Base-by-base conservation (phyloP, 78 protist genomes). In the Dictyostelium intermedium region DNA sequence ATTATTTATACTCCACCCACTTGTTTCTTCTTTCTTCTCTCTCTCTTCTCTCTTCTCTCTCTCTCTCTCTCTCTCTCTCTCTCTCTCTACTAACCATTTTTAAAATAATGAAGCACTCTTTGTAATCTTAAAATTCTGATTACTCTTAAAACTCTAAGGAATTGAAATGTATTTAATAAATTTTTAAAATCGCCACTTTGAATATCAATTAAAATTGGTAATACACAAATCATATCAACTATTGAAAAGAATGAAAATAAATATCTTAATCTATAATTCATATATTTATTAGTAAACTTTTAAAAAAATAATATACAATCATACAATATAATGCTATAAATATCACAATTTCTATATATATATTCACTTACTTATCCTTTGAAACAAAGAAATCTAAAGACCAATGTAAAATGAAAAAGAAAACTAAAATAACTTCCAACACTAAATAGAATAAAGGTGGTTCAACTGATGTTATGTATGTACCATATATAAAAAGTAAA, bases 321-420 rank as follows among this genome's bases (percentile, higher is more conserved):
- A n/a, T n/a, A n/a, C n/a, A n/a, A n/a, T n/a, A n/a, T n/a, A n/a
- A n/a, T n/a, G n/a, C n/a, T n/a, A n/a, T n/a, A n/a, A n/a, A n/a
- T n/a, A n/a, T n/a, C n/a, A n/a, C n/a, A n/a, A n/a, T n/a, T n/a
- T n/a, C n/a, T n/a, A n/a, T n/a, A n/a, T n/a, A n/a, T n/a, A n/a
- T n/a, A n/a, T n/a, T n/a, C n/a, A 85, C 73, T 56, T 89, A 89
- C 93, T 89, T 89, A 30, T 89, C 93, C 73, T 89, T 89, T 53
- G 93, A 43, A 47, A 89, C 37, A 23, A 89, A 89, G 27, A 89
- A 80, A 47, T 89, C 93, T 27, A 89, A 47, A 13, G 45, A 23
- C 93, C 93, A 89, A 89, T 89, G 93, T 5, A 80, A 23, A 9
- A 43, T 34, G 30, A 89, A 89, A 47, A 89, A 89, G 32, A 80